Percentiles rank a stretch among this genome's conserved stretches.
These are phyloP conservation scores for Fusarium sarcochroum DNA, from an alignment of 2,329 filamentous ascomycete genomes.

Conservation along the genomic window DNA sequence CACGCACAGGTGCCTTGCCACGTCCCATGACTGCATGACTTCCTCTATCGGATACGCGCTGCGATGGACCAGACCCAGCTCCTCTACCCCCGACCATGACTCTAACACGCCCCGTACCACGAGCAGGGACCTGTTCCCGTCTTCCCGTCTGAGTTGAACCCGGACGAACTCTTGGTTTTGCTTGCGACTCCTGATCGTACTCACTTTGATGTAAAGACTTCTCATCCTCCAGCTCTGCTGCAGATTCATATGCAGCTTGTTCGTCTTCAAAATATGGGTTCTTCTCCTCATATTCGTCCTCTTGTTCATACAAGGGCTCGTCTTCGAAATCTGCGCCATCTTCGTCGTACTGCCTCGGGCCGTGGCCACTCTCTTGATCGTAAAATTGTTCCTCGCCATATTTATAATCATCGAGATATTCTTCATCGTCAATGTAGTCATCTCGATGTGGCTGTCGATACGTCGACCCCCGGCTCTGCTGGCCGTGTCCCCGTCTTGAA, in stretches of 20 bases:
- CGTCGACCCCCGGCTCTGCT: accelerated
- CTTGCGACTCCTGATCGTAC: background rate
- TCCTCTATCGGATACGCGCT: too few species aligned
- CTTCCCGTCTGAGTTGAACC: accelerated
- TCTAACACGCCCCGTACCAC: background rate
- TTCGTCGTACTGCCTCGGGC: background rate
- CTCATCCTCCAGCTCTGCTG: background rate
- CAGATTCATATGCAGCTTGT: background rate
- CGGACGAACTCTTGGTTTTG: accelerated
- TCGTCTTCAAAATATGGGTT: background rate
- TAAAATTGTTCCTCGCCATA: background rate
- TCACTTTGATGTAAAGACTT: too few species aligned
- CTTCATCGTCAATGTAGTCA: background rate
- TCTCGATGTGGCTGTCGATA: background rate
- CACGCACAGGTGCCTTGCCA: too few species aligned
- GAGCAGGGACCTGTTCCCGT: background rate
- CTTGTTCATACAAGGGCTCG: background rate
- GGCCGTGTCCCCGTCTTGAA: background rate
- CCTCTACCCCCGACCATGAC: too few species aligned
- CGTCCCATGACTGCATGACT: too few species aligned
- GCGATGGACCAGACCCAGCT: too few species aligned
- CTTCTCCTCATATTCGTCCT: background rate
- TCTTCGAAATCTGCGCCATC: background rate
- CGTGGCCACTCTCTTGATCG: accelerated
- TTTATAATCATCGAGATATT: background rate